phyloP scores from a whole-genome alignment of 768 basidiomycete genomes.

The Tylopilus plumbeoviolaceoides region DNA sequence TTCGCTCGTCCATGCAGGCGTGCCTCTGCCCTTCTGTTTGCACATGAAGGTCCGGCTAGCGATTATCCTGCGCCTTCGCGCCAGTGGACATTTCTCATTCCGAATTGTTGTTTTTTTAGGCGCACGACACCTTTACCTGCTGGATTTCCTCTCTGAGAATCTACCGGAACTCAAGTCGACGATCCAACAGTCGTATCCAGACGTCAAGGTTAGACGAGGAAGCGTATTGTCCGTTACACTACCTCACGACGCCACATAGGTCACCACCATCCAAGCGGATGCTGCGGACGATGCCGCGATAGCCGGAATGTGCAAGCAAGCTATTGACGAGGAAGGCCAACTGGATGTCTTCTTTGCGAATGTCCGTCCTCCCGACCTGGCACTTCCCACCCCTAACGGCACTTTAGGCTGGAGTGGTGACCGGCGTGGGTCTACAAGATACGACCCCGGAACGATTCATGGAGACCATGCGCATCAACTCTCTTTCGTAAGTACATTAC shows the following conservation, averaged over 20 bases:
- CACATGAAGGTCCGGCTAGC: constrained; percentile 62
- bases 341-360: constrained; percentile 96
- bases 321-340: constrained; percentile 75
- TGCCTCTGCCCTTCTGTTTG: constrained; percentile 67
- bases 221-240: background rate
- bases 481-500: constrained; percentile 45
- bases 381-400: constrained; percentile 3
- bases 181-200: constrained; percentile 63
- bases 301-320: constrained; percentile 61
- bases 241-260: constrained; percentile 43
- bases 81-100: constrained; percentile 3
- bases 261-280: constrained; percentile 74
- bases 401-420: constrained; percentile 63
- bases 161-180: constrained; percentile 68
- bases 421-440: constrained; percentile 41
- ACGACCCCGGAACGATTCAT: constrained; percentile 65
- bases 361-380: constrained; percentile 38
- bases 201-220: constrained; percentile 59
- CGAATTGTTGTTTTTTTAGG: constrained; percentile 38
- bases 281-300: constrained; percentile 77
- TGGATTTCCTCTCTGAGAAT: constrained; percentile 66
- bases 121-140: constrained; percentile 70
- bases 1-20: constrained; percentile 41
- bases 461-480: constrained; percentile 75
- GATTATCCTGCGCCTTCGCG: background rate